phyloP scores from a whole-genome alignment of 2,329 filamentous ascomycete genomes.

The Clonostachys byssicola region DNA sequence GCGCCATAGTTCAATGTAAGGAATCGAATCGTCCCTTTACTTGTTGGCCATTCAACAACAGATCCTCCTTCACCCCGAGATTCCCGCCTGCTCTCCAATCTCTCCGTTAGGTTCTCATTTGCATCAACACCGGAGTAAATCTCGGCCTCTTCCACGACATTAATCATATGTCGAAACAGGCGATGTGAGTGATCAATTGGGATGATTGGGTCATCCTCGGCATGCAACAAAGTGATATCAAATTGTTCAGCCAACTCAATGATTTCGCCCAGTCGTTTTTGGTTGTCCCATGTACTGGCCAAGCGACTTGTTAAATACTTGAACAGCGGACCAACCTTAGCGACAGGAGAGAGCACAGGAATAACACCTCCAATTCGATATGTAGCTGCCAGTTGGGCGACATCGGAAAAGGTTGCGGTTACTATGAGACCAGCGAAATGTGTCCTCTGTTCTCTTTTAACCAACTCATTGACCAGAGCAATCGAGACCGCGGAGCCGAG shows the following conservation, averaged over 20 bases:
- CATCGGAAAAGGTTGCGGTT: conserved; percentile 52
- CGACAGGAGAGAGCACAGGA: conserved; percentile 48
- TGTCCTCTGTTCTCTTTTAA: not conserved
- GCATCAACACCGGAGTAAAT: conserved; percentile 29
- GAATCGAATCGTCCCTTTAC: conserved; percentile 43
- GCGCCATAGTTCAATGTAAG: conserved; percentile 51
- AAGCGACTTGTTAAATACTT: conserved; percentile 41
- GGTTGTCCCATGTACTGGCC: conserved; percentile 43
- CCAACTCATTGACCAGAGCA: conserved; percentile 14
- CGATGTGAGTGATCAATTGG: conserved; percentile 42
- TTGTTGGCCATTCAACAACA: conserved; percentile 38
- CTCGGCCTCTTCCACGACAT: conserved; percentile 33
- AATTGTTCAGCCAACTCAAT: conserved; percentile 50
- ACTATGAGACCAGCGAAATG: conserved; percentile 51
- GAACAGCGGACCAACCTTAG: conserved; percentile 38
- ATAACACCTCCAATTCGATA: conserved; percentile 52
- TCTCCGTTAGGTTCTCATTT: conserved; percentile 18
- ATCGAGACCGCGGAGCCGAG: conserved; percentile 46
- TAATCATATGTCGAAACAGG: conserved; percentile 51
- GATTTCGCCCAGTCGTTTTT: conserved; percentile 39
- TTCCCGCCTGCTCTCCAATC: not conserved
- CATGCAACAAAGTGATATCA: conserved; percentile 42
- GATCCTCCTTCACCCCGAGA: conserved; percentile 40
- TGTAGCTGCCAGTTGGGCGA: conserved; percentile 46
- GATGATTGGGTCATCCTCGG: conserved; percentile 47